Conservation (phyloP, 2,329 filamentous ascomycete species). For the Exserohilum turcica region DNA sequence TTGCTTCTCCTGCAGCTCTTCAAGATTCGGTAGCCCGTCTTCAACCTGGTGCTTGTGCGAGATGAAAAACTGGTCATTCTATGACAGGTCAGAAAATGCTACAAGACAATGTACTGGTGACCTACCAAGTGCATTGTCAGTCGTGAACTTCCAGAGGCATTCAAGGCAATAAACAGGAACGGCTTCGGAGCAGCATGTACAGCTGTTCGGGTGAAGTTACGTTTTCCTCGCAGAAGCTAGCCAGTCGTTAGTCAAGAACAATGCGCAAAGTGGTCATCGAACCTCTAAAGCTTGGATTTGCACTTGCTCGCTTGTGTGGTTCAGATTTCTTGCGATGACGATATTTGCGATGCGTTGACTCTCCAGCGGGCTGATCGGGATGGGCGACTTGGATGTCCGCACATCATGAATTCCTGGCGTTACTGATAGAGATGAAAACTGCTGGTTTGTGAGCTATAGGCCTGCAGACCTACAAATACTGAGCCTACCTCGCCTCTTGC, state of each 20-base stretch:
- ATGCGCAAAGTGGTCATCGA: background rate
- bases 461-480: background rate
- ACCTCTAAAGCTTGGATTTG: conserved; percentile 78
- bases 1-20: conserved; percentile 56
- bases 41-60: conserved; percentile 79
- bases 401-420: conserved; percentile 23
- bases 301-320: conserved; percentile 72
- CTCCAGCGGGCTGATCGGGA: conserved; percentile 49
- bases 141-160: conserved; percentile 50
- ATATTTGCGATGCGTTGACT: conserved; percentile 74
- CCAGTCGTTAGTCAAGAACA: conserved; percentile 1
- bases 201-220: conserved; percentile 75
- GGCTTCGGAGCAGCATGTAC: conserved; percentile 75
- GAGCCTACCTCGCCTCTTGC: conserved; percentile 21
- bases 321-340: conserved; percentile 79
- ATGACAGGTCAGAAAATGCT: conserved; percentile 55
- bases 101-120: conserved; percentile 24
- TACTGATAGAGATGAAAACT: conserved; percentile 26
- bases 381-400: conserved; percentile 11
- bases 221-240: conserved; percentile 77
- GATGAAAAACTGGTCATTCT: conserved; percentile 86
- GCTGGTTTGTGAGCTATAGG: conserved; percentile 9
- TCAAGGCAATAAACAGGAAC: conserved; percentile 80
- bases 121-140: conserved; percentile 52
- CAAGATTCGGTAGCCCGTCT: conserved; percentile 76